Evolutionary conservation across 768 basidiomycete genomes (phyloP), one percentile per base, ranked within the genome.

Genomic region (Sistotremastrum niveocremeum): DNA sequence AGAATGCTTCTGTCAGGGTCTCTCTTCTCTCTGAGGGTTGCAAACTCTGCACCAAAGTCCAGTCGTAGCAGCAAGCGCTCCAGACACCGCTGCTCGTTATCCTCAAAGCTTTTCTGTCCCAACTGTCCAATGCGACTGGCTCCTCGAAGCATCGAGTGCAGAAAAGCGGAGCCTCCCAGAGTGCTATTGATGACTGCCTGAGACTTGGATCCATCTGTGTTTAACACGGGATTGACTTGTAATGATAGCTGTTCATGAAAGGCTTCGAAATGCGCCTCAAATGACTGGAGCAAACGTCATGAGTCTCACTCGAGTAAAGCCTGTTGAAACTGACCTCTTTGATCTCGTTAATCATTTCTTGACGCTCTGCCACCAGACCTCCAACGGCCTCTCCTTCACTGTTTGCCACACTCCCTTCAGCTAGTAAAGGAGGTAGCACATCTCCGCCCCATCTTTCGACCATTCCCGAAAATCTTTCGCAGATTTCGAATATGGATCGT

Each of bases 381-480:
- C 88, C 88, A 5, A 86, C 76, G 52, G 70, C 69, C 45, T 74
- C 75, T 20, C 68, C 68, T 4, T 65, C 73, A 5, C 74, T 71
- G 0, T 55, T 57, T 31, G 68, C 69, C 42, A 88, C 55, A 56
- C 82, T 86, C 9, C 85, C 86, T 57, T 90, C 89, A 51, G 79
- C 81, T 37, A 93, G 61, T 40, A 93, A 66, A 0, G 81, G 85
- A 8, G 90, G 90, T 2, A 93, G 65, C 6, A 93, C 77, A 57
- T 93, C 87, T 0, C 89, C 89, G 8, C 87, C 88, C 90, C 90
- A 95, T 44, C 89, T 67, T 61, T 93, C 90, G 0, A 93, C 76
- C 51, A 88, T 79, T 5, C 77, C 87, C n/a, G 81, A 82, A 57
- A 94, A 87, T 6, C 79, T 72, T 57, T 87, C 88, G 58, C 88